Conservation (phyloP, 2,329 filamentous ascomycete genomes). For the Lasiodiplodia theobromae region DNA sequence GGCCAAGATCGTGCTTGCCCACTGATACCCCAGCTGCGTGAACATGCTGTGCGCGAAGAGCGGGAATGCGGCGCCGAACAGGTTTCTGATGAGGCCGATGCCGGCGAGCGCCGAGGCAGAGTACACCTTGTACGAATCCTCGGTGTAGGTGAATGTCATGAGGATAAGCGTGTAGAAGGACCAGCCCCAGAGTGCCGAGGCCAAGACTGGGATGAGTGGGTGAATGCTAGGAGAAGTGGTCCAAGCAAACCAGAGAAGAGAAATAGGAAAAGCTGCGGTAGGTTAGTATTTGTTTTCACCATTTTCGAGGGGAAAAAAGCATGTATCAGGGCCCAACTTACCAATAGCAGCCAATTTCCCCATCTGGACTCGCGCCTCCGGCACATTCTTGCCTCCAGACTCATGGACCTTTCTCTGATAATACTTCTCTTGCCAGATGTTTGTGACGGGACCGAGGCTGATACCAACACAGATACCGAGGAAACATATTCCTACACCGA, state of each 20-base stretch:
- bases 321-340: slow-evolving; percentile 33
- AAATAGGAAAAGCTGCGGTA: slow-evolving; percentile 37
- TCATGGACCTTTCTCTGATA: slow-evolving; percentile 47
- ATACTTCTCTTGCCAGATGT: slow-evolving; percentile 54
- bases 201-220: slow-evolving; percentile 57
- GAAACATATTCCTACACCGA: slow-evolving; percentile 52
- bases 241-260: slow-evolving; percentile 32
- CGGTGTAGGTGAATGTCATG: slow-evolving; percentile 58
- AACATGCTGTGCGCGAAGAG: slow-evolving; percentile 43
- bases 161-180: slow-evolving; percentile 60
- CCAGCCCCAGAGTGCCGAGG: slow-evolving; percentile 58
- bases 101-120: slow-evolving; percentile 53
- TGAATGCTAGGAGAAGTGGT: slow-evolving; percentile 34
- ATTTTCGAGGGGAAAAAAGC: too few species aligned
- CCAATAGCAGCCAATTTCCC: slow-evolving; percentile 51
- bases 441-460: slow-evolving; percentile 52
- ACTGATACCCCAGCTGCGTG: slow-evolving; percentile 39
- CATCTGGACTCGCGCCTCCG: slow-evolving; percentile 53
- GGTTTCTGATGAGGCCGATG: slow-evolving; percentile 48
- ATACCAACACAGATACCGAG: slow-evolving; percentile 52
- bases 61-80: slow-evolving; percentile 46
- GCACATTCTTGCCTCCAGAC: slow-evolving; percentile 44
- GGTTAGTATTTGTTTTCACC: slow-evolving; percentile 34
- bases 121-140: slow-evolving; percentile 57
- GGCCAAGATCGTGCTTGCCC: slow-evolving; percentile 42